Evolutionary conservation across 331 rosid genomes (phyloP).

Genomic region (Stylosanthes scabra): DNA sequence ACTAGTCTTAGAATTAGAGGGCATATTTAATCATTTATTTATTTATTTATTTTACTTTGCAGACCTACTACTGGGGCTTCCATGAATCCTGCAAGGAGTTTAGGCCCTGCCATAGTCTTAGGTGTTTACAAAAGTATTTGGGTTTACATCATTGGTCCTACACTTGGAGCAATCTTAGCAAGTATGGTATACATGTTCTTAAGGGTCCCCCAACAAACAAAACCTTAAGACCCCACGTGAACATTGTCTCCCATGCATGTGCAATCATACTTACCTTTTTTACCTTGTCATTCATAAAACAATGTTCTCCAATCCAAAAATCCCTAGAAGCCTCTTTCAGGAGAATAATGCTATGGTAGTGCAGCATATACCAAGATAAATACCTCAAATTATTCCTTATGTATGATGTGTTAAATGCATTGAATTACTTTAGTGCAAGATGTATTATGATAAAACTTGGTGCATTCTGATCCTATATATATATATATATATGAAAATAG

Average conservation of each 20-base stretch:
- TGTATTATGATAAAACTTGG: too few species aligned
- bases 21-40: neutral
- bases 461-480: too few species aligned
- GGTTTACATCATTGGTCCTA: conserved; percentile 51
- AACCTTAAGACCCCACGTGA: conserved; percentile 28
- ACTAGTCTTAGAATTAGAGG: neutral
- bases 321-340: neutral
- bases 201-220: conserved; percentile 30
- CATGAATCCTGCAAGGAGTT: conserved; percentile 71
- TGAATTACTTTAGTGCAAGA: too few species aligned
- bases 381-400: too few species aligned
- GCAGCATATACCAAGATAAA: too few species aligned
- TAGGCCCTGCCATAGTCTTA: conserved; percentile 53
- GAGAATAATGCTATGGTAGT: too few species aligned
- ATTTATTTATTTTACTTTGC: conserved; percentile 7
- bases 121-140: conserved; percentile 46
- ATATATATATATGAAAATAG: too few species aligned
- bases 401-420: too few species aligned
- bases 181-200: conserved; percentile 40
- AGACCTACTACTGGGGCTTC: conserved; percentile 62
- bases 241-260: neutral
- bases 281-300: conserved; percentile 32
- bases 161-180: conserved; percentile 51
- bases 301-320: neutral
- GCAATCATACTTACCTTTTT: conserved; percentile 1